Percentiles rank a stretch among this genome's conserved stretches.
phyloP scores from a whole-genome alignment of 306 rosid species.

The Hippophae tibetana region DNA sequence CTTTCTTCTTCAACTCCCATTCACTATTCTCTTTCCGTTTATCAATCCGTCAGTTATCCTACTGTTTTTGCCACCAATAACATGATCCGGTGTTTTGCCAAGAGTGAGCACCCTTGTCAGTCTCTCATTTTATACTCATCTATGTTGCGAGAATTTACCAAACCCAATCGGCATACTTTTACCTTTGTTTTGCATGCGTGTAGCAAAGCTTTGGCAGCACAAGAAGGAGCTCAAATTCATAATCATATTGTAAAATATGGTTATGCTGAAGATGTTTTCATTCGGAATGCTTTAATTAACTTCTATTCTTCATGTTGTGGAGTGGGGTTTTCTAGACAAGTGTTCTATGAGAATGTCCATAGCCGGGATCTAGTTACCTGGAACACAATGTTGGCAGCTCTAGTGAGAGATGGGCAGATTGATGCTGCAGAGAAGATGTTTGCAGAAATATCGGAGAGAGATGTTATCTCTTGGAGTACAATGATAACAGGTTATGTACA shows the following conservation, averaged over 20 bases:
- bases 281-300: conserved; percentile 36
- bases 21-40: conserved; percentile 41
- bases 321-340: conserved; percentile 35
- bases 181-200: conserved; percentile 45
- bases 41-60: conserved; percentile 32
- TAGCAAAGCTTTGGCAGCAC: conserved; percentile 11
- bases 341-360: conserved; percentile 35
- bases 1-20: conserved; percentile 31
- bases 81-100: conserved; percentile 33
- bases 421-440: conserved; percentile 43
- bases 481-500: conserved; percentile 52
- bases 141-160: conserved; percentile 34
- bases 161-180: conserved; percentile 44
- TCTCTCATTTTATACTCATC: conserved; percentile 33
- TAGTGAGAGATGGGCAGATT: conserved; percentile 32
- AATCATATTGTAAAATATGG: conserved; percentile 54
- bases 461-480: conserved; percentile 54
- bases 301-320: conserved; percentile 34
- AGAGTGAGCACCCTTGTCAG: conserved; percentile 9
- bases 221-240: conserved; percentile 43
- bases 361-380: conserved; percentile 39
- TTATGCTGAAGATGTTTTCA: conserved; percentile 24
- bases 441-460: conserved; percentile 39
- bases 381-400: conserved; percentile 50
- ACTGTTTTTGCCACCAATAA: conserved; percentile 56